Evolutionary conservation across 2,329 filamentous ascomycete genomes (phyloP).

Genomic region (Talaromyces islandicus): DNA sequence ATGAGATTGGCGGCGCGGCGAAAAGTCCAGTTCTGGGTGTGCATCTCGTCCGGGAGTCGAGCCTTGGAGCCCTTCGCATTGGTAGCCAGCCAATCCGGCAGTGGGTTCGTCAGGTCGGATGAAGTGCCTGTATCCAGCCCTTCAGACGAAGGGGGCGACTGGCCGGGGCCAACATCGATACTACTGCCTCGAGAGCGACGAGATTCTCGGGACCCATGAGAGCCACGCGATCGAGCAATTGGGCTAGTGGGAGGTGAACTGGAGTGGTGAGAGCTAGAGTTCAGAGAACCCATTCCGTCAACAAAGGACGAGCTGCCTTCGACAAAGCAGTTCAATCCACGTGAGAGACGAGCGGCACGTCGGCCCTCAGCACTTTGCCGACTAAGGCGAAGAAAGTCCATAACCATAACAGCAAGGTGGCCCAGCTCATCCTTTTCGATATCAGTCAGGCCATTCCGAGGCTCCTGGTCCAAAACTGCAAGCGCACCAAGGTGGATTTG

Average conservation of each 20-base stretch:
- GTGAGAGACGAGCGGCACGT: slow-evolving; percentile 49
- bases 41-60: slow-evolving; percentile 26
- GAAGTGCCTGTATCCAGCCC: slow-evolving; percentile 23
- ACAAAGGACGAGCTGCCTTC: slow-evolving; percentile 44
- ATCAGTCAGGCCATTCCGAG: slow-evolving; percentile 41
- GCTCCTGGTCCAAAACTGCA: slow-evolving; percentile 54
- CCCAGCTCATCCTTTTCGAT: slow-evolving; percentile 46
- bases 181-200: slow-evolving; percentile 11
- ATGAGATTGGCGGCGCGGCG: slow-evolving; percentile 44
- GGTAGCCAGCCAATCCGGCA: slow-evolving; percentile 27
- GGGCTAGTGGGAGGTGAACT: slow-evolving; percentile 15
- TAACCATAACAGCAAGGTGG: slow-evolving; percentile 51
- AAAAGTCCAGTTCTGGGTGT: slow-evolving; percentile 39
- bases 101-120: slow-evolving; percentile 20
- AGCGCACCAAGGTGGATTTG: slow-evolving; percentile 56
- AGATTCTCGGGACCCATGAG: slow-evolving; percentile 6
- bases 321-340: slow-evolving; percentile 50
- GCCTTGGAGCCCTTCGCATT: slow-evolving; percentile 19
- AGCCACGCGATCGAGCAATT: slow-evolving; percentile 1
- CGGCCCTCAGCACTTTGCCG: slow-evolving; percentile 47
- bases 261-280: slow-evolving; percentile 3
- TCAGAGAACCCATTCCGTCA: slow-evolving; percentile 16
- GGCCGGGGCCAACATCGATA: slow-evolving; percentile 8
- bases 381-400: slow-evolving; percentile 56
- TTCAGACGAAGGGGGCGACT: slow-evolving; percentile 24